Conservation (phyloP, 2,329 filamentous ascomycete species). For the Colletotrichum viniferum region DNA sequence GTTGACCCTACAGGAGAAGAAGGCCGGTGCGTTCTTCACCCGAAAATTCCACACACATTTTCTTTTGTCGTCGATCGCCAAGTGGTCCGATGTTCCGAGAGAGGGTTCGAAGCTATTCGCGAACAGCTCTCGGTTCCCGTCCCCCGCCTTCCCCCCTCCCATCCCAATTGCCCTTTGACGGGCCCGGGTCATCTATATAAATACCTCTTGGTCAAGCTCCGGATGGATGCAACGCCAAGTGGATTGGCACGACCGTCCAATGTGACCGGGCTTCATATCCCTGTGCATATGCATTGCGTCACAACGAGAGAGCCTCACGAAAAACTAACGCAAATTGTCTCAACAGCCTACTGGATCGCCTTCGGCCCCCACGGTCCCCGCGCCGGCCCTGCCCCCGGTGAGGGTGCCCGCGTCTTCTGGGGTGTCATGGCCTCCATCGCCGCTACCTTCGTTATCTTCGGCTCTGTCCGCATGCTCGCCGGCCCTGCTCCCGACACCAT, state of each 20-base stretch:
- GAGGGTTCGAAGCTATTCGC: not conserved
- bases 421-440: conserved; percentile 73
- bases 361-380: conserved; percentile 97
- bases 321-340: conserved; percentile 43
- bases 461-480: conserved; percentile 72
- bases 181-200: not conserved
- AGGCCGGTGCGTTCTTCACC: conserved; percentile 78
- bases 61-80: conserved; percentile 1
- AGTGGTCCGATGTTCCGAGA: not conserved
- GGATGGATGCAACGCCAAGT: conserved; percentile 8
- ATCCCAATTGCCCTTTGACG: not conserved
- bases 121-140: not conserved
- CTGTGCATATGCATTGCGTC: conserved; percentile 17
- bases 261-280: conserved; percentile 1
- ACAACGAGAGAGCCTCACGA: not conserved
- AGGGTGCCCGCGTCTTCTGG: conserved; percentile 78
- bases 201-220: not conserved
- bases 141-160: not conserved
- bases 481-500: conserved; percentile 80
- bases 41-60: not conserved
- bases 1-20: conserved; percentile 96
- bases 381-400: conserved; percentile 80
- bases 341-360: conserved; percentile 94
- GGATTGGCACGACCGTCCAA: not conserved
- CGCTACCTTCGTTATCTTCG: conserved; percentile 74